A percentile compares a stretch with the other conserved stretches of the same genome.
Conservation (phyloP, 2,329 filamentous ascomycete genomes). For the Spiromastix sp. region DNA sequence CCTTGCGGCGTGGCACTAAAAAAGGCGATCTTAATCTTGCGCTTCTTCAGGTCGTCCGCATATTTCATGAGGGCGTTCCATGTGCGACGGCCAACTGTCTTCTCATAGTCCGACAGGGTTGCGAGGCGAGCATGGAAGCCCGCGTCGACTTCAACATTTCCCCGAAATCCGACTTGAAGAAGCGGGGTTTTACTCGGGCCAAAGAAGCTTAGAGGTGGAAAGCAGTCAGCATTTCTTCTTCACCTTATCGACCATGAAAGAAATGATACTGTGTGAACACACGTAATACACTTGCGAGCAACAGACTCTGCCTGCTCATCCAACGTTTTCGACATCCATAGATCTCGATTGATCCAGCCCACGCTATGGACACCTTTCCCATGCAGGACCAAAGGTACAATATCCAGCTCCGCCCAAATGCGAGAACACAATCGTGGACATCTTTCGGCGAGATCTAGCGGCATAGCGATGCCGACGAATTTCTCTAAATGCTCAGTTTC, state of each 20-base stretch:
- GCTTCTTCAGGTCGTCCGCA: conserved; percentile 50
- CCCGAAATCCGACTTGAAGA: conserved; percentile 54
- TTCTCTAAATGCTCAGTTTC: conserved; percentile 59
- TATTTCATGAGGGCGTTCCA: conserved; percentile 58
- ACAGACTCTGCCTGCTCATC: conserved; percentile 77
- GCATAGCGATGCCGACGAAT: conserved; percentile 64
- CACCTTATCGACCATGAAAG: conserved; percentile 6
- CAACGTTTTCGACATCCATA: conserved; percentile 49
- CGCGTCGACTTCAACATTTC: conserved; percentile 60
- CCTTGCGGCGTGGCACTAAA: conserved; percentile 74
- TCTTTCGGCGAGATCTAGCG: conserved; percentile 46
- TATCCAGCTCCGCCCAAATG: conserved; percentile 67
- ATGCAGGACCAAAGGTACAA: conserved; percentile 58
- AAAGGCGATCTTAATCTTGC: conserved; percentile 61
- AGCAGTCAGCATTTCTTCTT: too few species aligned
- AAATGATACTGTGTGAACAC: conserved; percentile 20
- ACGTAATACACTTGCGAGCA: conserved; percentile 68
- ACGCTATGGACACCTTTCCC: conserved; percentile 18
- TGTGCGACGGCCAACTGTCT: conserved; percentile 50
- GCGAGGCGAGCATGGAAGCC: conserved; percentile 54
- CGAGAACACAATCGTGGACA: conserved; percentile 58
- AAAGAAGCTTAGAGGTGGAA: conserved; percentile 47
- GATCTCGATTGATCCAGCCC: conserved; percentile 18
- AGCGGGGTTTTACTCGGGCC: conserved; percentile 62
- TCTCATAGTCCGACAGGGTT: conserved; percentile 46